phyloP scores from a whole-genome alignment of 2,329 filamentous ascomycete species.

The Trichoderma atrobrunneum region DNA sequence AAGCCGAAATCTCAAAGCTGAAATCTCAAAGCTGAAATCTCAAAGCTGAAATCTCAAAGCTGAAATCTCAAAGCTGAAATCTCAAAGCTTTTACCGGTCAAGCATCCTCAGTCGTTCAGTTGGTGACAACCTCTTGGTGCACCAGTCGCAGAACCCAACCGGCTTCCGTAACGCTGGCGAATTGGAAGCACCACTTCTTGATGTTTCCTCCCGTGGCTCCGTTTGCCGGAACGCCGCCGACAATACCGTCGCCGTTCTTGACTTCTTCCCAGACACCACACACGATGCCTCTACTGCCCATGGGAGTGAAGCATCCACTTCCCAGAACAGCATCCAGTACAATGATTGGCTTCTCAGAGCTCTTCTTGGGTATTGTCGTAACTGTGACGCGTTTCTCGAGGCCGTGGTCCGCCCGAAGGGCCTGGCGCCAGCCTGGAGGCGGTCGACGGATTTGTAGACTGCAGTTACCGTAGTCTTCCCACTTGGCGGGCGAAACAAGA shows the following conservation, averaged over 20 bases:
- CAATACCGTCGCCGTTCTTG: constrained; percentile 58
- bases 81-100: not conserved
- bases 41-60: not conserved
- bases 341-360: constrained; percentile 54
- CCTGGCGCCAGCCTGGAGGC: constrained; percentile 59
- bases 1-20: not conserved
- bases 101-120: constrained; percentile 23
- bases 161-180: constrained; percentile 51
- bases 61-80: not conserved
- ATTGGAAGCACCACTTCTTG: constrained; percentile 64
- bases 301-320: constrained; percentile 78
- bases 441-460: constrained; percentile 77
- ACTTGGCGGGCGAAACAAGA: constrained; percentile 72
- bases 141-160: constrained; percentile 56
- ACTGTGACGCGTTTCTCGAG: constrained; percentile 85
- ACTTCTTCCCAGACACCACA: constrained; percentile 83
- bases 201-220: constrained; percentile 54
- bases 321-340: constrained; percentile 82
- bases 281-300: constrained; percentile 82
- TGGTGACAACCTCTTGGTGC: constrained; percentile 52
- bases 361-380: constrained; percentile 64
- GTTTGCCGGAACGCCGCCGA: constrained; percentile 50
- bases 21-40: not conserved
- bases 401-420: constrained; percentile 58
- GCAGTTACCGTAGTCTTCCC: constrained; percentile 88